phyloP scores from a whole-genome alignment of 108 stramenopile genomes.

The Hondaea fermentalgiana region DNA sequence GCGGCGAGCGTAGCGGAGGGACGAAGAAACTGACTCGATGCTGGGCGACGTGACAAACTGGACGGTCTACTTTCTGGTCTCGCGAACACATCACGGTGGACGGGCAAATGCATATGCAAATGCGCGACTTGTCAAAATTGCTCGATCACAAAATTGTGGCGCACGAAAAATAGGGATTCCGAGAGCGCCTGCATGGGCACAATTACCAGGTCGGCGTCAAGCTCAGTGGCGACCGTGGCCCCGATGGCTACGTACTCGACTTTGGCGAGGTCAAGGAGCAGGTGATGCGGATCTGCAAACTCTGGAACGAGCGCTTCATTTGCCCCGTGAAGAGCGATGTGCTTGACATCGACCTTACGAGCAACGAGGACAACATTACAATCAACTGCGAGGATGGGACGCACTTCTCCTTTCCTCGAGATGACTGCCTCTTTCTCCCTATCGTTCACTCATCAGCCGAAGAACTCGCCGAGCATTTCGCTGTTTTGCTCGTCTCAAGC shows the following conservation, averaged over 20 bases:
- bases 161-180: slow-evolving; percentile 50
- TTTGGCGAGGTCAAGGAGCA: slow-evolving; percentile 82
- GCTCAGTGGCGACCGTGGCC: slow-evolving; percentile 47
- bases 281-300: slow-evolving; percentile 65
- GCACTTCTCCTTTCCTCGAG: slow-evolving; percentile 61
- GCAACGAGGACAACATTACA: slow-evolving; percentile 43
- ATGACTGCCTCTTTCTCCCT: slow-evolving; percentile 78
- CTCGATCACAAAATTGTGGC: background rate
- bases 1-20: background rate
- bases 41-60: too few species aligned
- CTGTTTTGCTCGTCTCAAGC: slow-evolving; percentile 51
- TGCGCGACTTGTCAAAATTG: background rate
- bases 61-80: too few species aligned
- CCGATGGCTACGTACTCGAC: slow-evolving; percentile 84
- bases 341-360: slow-evolving; percentile 40
- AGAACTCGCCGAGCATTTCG: slow-evolving; percentile 80
- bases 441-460: slow-evolving; percentile 86
- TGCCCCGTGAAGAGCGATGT: slow-evolving; percentile 76
- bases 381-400: slow-evolving; percentile 75
- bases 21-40: too few species aligned
- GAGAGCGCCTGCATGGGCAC: slow-evolving; percentile 88
- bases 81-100: too few species aligned
- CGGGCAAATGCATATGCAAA: background rate
- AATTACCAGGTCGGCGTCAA: slow-evolving; percentile 72
- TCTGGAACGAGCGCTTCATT: slow-evolving; percentile 80